Evolutionary conservation across 352 stramenopile genomes (phyloP).

Genomic region (Stramenopiles sp.): DNA sequence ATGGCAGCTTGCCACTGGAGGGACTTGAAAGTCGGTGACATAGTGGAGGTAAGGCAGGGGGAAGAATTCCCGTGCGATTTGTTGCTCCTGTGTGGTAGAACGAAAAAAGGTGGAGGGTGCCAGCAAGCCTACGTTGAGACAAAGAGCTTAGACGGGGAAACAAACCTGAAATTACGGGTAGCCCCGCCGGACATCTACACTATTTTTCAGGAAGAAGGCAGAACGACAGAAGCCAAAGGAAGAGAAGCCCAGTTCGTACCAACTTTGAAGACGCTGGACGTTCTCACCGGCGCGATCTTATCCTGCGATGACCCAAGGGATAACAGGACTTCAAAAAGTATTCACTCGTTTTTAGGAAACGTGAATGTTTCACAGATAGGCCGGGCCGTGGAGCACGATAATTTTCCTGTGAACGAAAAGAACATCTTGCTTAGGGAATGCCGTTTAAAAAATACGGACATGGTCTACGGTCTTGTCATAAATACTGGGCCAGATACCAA

Average conservation of each 20-base stretch:
- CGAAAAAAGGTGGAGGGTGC: conserved; percentile 39
- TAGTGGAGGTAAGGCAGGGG: conserved; percentile 48
- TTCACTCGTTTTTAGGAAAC: conserved; percentile 22
- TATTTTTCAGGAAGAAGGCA: background rate
- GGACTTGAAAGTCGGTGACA: conserved; percentile 51
- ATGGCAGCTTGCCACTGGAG: conserved; percentile 45
- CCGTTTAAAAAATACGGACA: conserved; percentile 76
- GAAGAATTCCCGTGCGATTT: conserved; percentile 48
- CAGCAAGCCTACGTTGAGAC: conserved; percentile 64
- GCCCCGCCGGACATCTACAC: conserved; percentile 32
- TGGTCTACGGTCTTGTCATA: conserved; percentile 59
- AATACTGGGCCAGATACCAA: conserved; percentile 72
- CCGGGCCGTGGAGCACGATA: conserved; percentile 31
- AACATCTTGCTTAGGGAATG: conserved; percentile 77
- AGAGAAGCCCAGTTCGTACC: background rate
- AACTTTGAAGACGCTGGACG: background rate
- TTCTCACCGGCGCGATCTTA: background rate
- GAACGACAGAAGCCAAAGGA: background rate
- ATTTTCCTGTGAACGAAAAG: conserved; percentile 48
- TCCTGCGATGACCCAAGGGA: conserved; percentile 2
- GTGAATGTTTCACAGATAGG: conserved; percentile 38
- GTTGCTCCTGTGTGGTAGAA: conserved; percentile 42
- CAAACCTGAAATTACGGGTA: conserved; percentile 65
- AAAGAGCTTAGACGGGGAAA: conserved; percentile 68
- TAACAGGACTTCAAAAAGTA: background rate